Evolutionary conservation across 192 early-diverging fungal species (phyloP).

Genomic region (Oehlia diaphana): DNA sequence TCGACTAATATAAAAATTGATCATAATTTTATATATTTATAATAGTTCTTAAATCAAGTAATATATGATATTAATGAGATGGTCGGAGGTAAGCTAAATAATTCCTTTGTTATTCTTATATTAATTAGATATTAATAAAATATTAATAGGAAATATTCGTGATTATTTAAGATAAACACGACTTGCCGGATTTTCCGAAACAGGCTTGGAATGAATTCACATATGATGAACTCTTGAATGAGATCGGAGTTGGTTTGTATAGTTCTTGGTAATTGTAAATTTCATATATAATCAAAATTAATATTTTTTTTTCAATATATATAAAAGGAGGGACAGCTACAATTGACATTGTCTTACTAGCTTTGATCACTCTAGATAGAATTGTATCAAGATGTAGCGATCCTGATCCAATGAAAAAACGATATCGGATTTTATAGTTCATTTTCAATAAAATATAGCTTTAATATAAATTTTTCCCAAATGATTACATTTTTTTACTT

Average conservation of each 20-base stretch:
- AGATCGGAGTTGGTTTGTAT: not conserved
- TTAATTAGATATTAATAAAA: not conserved
- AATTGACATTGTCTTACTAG: not conserved
- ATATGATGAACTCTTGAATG: constrained; percentile 1
- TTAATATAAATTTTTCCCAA: not conserved
- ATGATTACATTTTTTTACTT: too few species aligned
- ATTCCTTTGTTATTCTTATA: not conserved
- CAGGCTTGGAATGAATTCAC: constrained; percentile 3
- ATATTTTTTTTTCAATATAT: not conserved
- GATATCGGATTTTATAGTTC: not conserved
- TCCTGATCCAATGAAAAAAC: constrained; percentile 3
- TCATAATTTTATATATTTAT: not conserved
- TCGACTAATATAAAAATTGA: not conserved
- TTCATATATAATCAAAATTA: not conserved
- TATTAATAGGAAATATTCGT: not conserved
- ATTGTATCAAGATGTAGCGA: constrained; percentile 1
- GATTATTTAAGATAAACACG: not conserved
- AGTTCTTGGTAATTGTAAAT: not conserved
- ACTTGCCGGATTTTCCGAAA: not conserved
- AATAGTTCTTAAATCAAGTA: not conserved
- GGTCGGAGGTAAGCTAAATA: not conserved
- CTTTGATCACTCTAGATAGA: constrained; percentile 1
- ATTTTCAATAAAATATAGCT: not conserved
- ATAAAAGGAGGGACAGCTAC: not conserved
- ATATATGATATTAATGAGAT: constrained; percentile 13